These are phyloP conservation scores for Oryza australiensis DNA, from an alignment of 176 grass and related monocot species.

Conservation along the genomic window DNA sequence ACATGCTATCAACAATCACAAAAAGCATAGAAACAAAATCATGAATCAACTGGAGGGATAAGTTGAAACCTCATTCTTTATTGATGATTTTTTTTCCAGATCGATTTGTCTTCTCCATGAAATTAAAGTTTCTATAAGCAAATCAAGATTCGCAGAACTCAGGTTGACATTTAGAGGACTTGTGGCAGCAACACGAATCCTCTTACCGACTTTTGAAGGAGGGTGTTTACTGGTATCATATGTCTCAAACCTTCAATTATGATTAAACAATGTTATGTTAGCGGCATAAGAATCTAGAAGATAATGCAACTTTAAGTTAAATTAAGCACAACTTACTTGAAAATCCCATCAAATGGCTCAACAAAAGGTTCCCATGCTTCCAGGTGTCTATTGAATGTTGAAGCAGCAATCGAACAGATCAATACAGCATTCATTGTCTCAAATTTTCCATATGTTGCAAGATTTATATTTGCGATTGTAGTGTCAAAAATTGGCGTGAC, in stretches of 20 bases:
- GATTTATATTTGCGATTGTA: slow-evolving; percentile 85
- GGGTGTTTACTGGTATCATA: slow-evolving; percentile 76
- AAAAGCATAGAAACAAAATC: neutral
- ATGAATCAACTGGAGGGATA: slow-evolving; percentile 27
- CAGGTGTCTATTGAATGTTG: slow-evolving; percentile 95
- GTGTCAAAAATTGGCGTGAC: slow-evolving; percentile 86
- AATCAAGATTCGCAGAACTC: slow-evolving; percentile 87
- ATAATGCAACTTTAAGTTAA: neutral
- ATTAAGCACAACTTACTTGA: slow-evolving; percentile 67
- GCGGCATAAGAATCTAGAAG: slow-evolving; percentile 11
- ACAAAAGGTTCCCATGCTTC: slow-evolving; percentile 97
- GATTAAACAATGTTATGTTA: slow-evolving; percentile 45
- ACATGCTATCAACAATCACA: slow-evolving; percentile 11
- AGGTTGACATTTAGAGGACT: slow-evolving; percentile 79
- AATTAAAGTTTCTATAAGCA: slow-evolving; percentile 81
- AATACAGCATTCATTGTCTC: slow-evolving; percentile 89
- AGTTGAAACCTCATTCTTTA: slow-evolving; percentile 59
- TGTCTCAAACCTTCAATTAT: slow-evolving; percentile 81
- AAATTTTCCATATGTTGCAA: slow-evolving; percentile 89
- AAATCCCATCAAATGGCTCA: slow-evolving; percentile 99
- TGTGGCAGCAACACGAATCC: slow-evolving; percentile 81
- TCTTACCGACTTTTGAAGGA: slow-evolving; percentile 79
- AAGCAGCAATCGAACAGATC: slow-evolving; percentile 92
- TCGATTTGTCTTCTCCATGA: slow-evolving; percentile 90
- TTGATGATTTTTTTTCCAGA: slow-evolving; percentile 70